phyloP scores from a whole-genome alignment of 2,329 filamentous ascomycete species.

The Xylariomycetidae sp. region DNA sequence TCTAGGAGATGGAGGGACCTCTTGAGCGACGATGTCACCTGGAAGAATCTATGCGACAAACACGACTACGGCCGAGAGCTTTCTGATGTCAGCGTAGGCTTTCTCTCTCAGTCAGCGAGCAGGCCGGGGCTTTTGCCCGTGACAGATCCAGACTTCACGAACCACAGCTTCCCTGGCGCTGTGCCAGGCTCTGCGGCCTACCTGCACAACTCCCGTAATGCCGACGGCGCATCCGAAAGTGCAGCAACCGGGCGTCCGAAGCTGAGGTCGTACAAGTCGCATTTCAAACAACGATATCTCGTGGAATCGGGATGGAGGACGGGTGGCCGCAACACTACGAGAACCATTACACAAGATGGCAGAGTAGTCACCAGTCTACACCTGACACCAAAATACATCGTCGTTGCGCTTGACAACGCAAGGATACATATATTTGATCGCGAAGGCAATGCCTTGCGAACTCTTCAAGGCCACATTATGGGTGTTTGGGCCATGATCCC shows the following conservation, averaged over 20 bases:
- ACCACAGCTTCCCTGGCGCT: conserved; percentile 40
- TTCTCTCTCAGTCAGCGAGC: conserved; percentile 26
- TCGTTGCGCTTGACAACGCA: conserved; percentile 94
- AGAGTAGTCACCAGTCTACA: conserved; percentile 95
- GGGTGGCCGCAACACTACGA: conserved; percentile 75
- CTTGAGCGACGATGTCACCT: conserved; percentile 92
- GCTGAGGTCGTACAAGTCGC: conserved; percentile 82
- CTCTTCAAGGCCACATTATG: conserved; percentile 93
- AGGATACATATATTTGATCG: conserved; percentile 98
- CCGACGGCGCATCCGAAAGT: conserved; percentile 44
- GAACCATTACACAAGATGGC: conserved; percentile 92
- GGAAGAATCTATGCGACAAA: conserved; percentile 95
- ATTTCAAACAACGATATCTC: conserved; percentile 96
- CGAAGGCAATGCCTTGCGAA: conserved; percentile 80
- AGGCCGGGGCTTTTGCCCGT: conserved; percentile 27
- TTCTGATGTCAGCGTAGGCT: conserved; percentile 41
- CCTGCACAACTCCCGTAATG: conserved; percentile 41
- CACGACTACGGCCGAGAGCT: conserved; percentile 71
- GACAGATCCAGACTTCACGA: conserved; percentile 26
- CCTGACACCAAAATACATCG: conserved; percentile 91
- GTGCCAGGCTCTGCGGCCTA: conserved; percentile 29
- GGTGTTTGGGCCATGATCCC: conserved; percentile 99
- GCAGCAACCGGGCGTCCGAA: conserved; percentile 47
- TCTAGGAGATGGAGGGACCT: conserved; percentile 90
- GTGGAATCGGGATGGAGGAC: conserved; percentile 96